Conservation (phyloP, 2,329 filamentous ascomycete species). For the Venturia aucupariae region DNA sequence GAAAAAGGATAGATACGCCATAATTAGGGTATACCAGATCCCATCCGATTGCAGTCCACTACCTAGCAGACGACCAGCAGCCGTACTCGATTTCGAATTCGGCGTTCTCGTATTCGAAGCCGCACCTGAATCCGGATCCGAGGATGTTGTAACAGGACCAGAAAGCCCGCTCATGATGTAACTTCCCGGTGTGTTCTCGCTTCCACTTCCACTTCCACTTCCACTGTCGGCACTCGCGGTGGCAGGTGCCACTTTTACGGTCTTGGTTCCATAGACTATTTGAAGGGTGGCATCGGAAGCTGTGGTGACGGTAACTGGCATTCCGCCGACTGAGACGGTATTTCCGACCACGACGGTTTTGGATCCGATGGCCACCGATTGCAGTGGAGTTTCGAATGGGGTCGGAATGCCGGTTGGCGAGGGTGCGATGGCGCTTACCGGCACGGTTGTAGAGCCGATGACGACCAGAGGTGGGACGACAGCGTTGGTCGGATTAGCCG, state of each 20-base stretch:
- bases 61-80: background rate
- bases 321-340: background rate
- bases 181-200: background rate
- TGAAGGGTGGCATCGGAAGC: background rate
- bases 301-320: background rate
- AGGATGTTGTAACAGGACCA: background rate
- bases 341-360: background rate
- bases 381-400: background rate
- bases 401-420: background rate
- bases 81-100: background rate
- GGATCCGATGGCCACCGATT: background rate
- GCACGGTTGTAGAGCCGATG: background rate
- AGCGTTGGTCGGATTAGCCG: background rate
- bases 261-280: background rate
- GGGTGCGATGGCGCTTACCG: background rate
- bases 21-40: background rate
- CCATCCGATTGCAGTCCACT: background rate
- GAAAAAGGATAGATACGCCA: background rate
- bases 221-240: background rate
- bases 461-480: background rate
- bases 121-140: background rate
- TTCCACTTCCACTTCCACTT: background rate
- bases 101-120: background rate
- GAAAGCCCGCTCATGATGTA: background rate
- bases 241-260: background rate